phyloP scores from a whole-genome alignment of 1,284 basidiomycete species.

The Heterobasidion occidentale region DNA sequence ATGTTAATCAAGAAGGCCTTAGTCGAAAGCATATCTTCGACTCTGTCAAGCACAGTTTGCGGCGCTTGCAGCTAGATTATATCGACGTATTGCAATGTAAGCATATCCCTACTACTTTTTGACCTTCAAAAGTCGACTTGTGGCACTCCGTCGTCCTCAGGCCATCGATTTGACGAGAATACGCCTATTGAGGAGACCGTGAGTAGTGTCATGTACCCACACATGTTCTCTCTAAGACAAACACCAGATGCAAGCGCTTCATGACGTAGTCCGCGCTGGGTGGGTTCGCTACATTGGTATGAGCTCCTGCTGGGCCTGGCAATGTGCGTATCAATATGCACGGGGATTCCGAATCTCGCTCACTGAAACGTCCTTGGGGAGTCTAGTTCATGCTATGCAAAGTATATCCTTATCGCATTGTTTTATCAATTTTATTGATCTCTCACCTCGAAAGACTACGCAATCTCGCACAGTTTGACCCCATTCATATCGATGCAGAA shows the following conservation, averaged over 20 bases:
- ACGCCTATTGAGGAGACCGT: slow-evolving; percentile 35
- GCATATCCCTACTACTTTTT: neutral
- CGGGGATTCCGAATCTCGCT: neutral
- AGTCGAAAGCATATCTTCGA: slow-evolving; percentile 48
- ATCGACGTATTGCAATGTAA: slow-evolving; percentile 53
- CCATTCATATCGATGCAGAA: slow-evolving; percentile 26
- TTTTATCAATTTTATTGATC: slow-evolving; percentile 23
- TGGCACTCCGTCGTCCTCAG: neutral
- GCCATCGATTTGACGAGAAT: slow-evolving; percentile 1
- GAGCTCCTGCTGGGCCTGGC: slow-evolving; percentile 3
- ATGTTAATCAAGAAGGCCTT: slow-evolving; percentile 1
- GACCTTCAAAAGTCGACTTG: neutral
- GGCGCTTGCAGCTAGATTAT: slow-evolving; percentile 52
- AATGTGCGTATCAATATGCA: neutral
- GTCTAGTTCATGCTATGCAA: neutral
- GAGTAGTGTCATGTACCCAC: neutral
- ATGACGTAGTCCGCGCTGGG: slow-evolving; percentile 2
- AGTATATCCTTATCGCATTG: neutral
- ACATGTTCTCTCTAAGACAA: neutral
- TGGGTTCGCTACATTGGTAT: slow-evolving; percentile 3
- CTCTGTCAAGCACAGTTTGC: slow-evolving; percentile 52
- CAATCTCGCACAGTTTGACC: slow-evolving; percentile 6
- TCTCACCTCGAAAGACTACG: slow-evolving; percentile 12
- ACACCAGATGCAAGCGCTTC: slow-evolving; percentile 1
- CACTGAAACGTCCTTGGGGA: no score